A percentile compares a stretch with the other conserved stretches of the same genome.
phyloP scores from a whole-genome alignment of 441 rosid genomes.

The Aquilaria agallochum region DNA sequence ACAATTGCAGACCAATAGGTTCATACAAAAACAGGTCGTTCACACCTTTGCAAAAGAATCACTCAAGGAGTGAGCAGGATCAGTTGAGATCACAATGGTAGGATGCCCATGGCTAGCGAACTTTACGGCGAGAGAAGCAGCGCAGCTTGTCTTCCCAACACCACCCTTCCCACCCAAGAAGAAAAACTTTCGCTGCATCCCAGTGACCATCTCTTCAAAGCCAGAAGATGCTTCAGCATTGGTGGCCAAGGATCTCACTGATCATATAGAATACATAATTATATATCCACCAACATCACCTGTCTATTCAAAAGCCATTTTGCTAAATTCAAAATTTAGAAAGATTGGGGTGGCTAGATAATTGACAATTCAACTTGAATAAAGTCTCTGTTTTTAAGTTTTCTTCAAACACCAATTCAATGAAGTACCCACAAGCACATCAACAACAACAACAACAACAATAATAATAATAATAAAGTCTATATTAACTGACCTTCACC shows the following conservation, averaged over 20 bases:
- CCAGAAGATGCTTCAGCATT: conserved; percentile 38
- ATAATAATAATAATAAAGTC: too few relatives aligned
- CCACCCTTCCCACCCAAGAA: conserved; percentile 89
- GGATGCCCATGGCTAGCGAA: conserved; percentile 83
- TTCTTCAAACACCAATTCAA: background rate
- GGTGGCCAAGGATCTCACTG: conserved; percentile 51
- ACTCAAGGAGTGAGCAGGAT: conserved; percentile 89
- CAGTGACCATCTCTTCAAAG: conserved; percentile 57
- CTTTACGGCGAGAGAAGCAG: conserved; percentile 87
- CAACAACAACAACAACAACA: too few relatives aligned
- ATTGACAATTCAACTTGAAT: background rate
- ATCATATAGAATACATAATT: conserved; percentile 11
- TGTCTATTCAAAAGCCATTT: conserved; percentile 1
- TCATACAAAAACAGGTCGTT: conserved; percentile 2
- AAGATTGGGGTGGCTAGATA: background rate
- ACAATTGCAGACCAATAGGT: conserved; percentile 1
- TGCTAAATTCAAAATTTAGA: conserved; percentile 1
- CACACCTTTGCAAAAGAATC: conserved; percentile 79
- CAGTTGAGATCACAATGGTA: conserved; percentile 79
- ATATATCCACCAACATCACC: conserved; percentile 9
- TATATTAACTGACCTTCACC: too few relatives aligned
- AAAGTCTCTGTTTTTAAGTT: background rate
- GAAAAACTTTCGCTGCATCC: conserved; percentile 49
- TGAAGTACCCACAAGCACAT: too few relatives aligned
- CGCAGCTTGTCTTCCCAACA: conserved; percentile 88